Base-by-base conservation (phyloP, 2,329 filamentous ascomycete genomes). In the Furcasterigmium sp. region DNA sequence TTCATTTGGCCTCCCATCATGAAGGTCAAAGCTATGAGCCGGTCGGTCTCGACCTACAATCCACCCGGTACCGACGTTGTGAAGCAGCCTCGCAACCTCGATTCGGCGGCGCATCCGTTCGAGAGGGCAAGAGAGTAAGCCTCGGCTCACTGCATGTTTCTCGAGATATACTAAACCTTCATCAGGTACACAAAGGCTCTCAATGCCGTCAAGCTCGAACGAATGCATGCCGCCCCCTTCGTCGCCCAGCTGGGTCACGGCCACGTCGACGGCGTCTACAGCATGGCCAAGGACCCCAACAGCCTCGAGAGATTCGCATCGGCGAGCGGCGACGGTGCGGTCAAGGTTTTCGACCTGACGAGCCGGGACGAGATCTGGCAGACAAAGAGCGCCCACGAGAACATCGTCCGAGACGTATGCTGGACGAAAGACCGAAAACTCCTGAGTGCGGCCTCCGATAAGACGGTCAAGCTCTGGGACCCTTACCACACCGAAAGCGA, bases 351-450 rank as follows among this genome's bases (percentile, higher is more conserved):
- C 29, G 48, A 51, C 40, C 63, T 93, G 55, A 76, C 82, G 9
- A 84, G 74, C 48, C 73, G 80, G 44, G 81, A 85, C 21, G 85
- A 93, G 59, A 75, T 84, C 38, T 91, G 87, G 84, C 76, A 87
- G 55, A 77, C 78, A 3, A 50, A 44, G 46, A 81, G 85, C 50
- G 91, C 90, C 19, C 94, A 98, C 61, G 87, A 95, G 55, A 95
- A 95, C 54, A 84, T 96, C 36, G 88, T 97, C 53, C 95, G 95
- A 71, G 87, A 86, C 13, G 75, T 96, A 60, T 85, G 84, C 54
- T 98, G 91, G 86, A 95, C 90, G 3, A 77, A 80, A 36, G 88
- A 95, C 54, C 79, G 84, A 58, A 91, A 90, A 60, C 72, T 97
- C 13, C 70, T 97, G 37, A 91, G 88, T 2, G 96, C 91, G 60